These are phyloP conservation scores for Entomortierella lignicola DNA, from an alignment of 192 early-diverging fungal species.

Conservation along the genomic window DNA sequence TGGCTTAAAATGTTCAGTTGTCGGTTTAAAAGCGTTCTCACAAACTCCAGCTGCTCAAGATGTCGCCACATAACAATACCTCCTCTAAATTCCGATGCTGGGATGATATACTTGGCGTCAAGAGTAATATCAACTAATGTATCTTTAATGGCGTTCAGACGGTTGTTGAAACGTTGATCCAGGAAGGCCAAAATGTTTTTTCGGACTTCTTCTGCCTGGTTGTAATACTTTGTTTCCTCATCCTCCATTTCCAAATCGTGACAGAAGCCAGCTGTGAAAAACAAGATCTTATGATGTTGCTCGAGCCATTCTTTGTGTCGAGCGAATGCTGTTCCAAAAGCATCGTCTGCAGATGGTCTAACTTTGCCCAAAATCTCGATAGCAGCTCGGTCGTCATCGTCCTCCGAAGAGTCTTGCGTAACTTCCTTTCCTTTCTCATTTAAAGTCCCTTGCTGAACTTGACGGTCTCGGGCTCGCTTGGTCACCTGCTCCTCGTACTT, in stretches of 20 bases:
- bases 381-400: conserved; percentile 34
- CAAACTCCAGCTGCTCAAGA: conserved; percentile 26
- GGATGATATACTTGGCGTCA: not conserved
- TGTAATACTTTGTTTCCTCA: conserved; percentile 56
- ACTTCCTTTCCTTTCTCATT: conserved; percentile 9
- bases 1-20: conserved; percentile 41
- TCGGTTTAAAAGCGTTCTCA: conserved; percentile 36
- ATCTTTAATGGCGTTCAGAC: not conserved
- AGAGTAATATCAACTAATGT: not conserved
- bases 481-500: conserved; percentile 21
- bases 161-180: conserved; percentile 38
- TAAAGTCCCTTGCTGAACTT: not conserved
- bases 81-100: conserved; percentile 8
- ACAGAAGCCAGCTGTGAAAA: conserved; percentile 68
- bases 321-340: conserved; percentile 9
- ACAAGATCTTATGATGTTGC: conserved; percentile 67
- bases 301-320: conserved; percentile 56
- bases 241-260: conserved; percentile 60
- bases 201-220: conserved; percentile 52
- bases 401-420: conserved; percentile 10
- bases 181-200: conserved; percentile 31
- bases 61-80: conserved; percentile 40
- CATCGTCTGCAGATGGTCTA: conserved; percentile 10
- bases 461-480: not conserved
- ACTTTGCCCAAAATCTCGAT: conserved; percentile 3